Evolutionary conservation across 140 eudicot species (phyloP).

Genomic region (Oenanthe javanica): DNA sequence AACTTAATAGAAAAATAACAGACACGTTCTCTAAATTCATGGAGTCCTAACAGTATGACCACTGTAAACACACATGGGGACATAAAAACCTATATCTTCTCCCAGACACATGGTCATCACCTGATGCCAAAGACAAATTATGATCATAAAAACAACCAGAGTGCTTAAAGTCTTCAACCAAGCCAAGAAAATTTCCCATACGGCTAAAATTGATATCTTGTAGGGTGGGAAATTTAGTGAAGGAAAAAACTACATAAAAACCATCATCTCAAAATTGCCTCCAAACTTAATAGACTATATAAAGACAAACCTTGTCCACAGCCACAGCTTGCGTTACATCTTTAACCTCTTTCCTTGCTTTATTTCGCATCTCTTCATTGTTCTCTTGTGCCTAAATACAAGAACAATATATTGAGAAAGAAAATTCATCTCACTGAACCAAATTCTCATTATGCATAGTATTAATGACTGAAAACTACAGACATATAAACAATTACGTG

Average conservation of each 20-base stretch:
- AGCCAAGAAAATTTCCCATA: neutral
- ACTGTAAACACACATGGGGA: neutral
- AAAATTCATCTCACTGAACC: neutral
- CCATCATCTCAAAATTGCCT: neutral
- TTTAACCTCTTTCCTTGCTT: conserved; percentile 55
- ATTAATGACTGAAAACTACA: neutral
- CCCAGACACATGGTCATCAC: neutral
- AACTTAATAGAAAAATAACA: neutral
- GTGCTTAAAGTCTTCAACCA: neutral
- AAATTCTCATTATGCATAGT: neutral
- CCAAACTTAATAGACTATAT: neutral
- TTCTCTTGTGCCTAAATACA: conserved; percentile 56
- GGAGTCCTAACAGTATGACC: neutral
- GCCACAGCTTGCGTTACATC: conserved; percentile 43
- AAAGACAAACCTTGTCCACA: conserved; percentile 65
- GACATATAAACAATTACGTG: neutral
- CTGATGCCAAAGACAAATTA: neutral
- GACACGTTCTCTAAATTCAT: neutral
- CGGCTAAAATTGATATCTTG: neutral
- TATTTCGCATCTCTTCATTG: conserved; percentile 64
- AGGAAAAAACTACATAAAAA: neutral
- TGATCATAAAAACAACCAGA: neutral
- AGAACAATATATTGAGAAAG: neutral
- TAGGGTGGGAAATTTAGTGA: neutral
- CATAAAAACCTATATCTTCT: neutral